These are phyloP conservation scores for Colletotrichum sp. DNA, from an alignment of 2,329 filamentous ascomycete genomes.

Conservation along the genomic window DNA sequence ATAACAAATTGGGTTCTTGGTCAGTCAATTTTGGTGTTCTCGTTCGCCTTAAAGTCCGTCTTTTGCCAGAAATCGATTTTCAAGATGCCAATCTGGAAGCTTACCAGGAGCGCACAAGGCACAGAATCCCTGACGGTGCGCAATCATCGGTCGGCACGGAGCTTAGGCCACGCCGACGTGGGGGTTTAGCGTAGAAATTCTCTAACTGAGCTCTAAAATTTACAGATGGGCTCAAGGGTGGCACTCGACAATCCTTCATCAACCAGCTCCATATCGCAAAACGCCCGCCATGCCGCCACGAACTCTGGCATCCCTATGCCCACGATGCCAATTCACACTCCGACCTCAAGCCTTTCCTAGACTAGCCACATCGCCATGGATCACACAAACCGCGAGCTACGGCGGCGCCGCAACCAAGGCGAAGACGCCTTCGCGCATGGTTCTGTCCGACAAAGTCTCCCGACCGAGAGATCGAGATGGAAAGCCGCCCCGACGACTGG, in stretches of 20 bases:
- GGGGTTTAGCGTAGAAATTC: constrained; percentile 18
- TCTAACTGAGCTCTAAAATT: constrained; percentile 14
- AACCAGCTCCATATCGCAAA: not conserved
- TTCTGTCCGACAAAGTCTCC: constrained; percentile 59
- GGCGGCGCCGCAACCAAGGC: constrained; percentile 33
- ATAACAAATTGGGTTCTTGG: not conserved
- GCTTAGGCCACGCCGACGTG: constrained; percentile 19
- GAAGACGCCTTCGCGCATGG: constrained; percentile 59
- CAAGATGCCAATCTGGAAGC: not conserved
- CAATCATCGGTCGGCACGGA: constrained; percentile 10
- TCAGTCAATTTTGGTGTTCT: too few species aligned
- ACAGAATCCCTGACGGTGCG: not conserved
- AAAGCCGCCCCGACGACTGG: constrained; percentile 40
- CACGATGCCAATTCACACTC: constrained; percentile 13
- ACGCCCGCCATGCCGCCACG: constrained; percentile 19
- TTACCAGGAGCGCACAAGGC: not conserved
- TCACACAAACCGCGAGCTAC: constrained; percentile 39
- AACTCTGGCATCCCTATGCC: constrained; percentile 19
- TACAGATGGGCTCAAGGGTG: not conserved
- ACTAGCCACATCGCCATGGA: constrained; percentile 32
- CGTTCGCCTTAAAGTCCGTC: not conserved
- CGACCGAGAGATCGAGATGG: constrained; percentile 38
- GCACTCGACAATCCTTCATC: not conserved
- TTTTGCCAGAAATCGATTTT: not conserved
- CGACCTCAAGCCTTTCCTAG: constrained; percentile 6